Evolutionary conservation across 495 filamentous ascomycete genomes (phyloP).

Genomic region (Xylaria bambusicola): DNA sequence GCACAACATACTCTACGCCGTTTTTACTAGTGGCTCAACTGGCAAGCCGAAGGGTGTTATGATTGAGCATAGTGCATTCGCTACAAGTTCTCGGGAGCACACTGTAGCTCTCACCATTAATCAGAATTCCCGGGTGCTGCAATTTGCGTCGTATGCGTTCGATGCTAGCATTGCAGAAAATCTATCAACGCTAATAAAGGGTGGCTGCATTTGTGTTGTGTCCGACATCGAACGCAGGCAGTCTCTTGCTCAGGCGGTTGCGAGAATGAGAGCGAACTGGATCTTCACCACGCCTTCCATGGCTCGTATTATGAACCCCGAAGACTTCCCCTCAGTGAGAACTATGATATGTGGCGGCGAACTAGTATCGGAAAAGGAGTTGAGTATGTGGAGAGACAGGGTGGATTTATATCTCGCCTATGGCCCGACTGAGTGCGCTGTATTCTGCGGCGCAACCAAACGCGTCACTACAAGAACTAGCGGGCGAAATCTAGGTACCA

Average conservation of each 20-base stretch:
- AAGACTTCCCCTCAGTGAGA: conserved; percentile 46
- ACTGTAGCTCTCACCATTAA: conserved; percentile 10
- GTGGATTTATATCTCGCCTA: conserved; percentile 58
- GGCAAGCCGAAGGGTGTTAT: conserved; percentile 45
- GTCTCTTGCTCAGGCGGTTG: too few relatives aligned
- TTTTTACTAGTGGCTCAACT: conserved; percentile 48
- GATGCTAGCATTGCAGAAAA: conserved; percentile 59
- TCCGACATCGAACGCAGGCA: conserved; percentile 36
- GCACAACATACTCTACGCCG: too few relatives aligned
- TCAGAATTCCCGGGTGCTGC: too few relatives aligned
- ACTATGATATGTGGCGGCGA: conserved; percentile 56
- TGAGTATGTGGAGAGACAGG: conserved; percentile 56
- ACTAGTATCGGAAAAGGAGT: conserved; percentile 50
- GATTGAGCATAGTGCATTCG: conserved; percentile 30
- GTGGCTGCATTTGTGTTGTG: conserved; percentile 42
- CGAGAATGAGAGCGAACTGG: conserved; percentile 33
- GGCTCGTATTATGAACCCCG: conserved; percentile 26
- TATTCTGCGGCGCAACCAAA: conserved; percentile 13
- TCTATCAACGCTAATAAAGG: conserved; percentile 36
- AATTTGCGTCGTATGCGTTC: conserved; percentile 63
- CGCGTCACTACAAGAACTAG: neutral
- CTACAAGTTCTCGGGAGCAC: conserved; percentile 12
- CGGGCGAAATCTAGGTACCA: conserved; percentile 15
- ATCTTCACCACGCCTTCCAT: conserved; percentile 46
- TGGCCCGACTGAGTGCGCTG: conserved; percentile 43